Base-by-base conservation (phyloP, 768 basidiomycete genomes). In the Mycena galopus region DNA sequence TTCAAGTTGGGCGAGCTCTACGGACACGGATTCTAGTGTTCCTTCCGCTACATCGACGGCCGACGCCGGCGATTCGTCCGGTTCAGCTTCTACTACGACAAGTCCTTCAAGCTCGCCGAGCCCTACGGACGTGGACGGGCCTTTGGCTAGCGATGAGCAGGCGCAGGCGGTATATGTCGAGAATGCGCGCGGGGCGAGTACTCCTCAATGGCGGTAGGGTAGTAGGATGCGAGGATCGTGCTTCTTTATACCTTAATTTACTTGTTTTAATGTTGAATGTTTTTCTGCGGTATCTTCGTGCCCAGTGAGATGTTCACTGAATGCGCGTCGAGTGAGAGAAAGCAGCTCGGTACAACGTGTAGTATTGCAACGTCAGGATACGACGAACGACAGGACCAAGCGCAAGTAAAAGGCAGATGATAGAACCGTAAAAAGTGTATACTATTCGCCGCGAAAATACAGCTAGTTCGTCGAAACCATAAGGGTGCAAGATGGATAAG, bases 191-290 rank as follows among this genome's bases (percentile, higher is more conserved):
- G 30, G 16, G 27, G 29, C 44, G 23, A n/a, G n/a, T 8, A 75
- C 65, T 27, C 32, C 60, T 10, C 29, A 63, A 9, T 50, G 60
- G 61, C 27, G 69, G 32, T n/a, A 42, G 44, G 23, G 47, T 47
- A 47, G 47, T 47, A n/a, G 11, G 50, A 25, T 51, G 25, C 25
- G 57, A 16, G 33, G 23, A n/a, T 69, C 47, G 29, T 65, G 23
- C 57, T 35, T 65, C 47, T 53, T 4, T 19, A 17, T 7, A 29
- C 23, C 21, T 56, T 65, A 19, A 47, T 47, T 58, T 17, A 56
- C 23, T 50, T 47, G 47, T 23, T 27, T 65, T 71, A 71, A 71
- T 65, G 2, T 65, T 53, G 53, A 50, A 59, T 42, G 62, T 32
- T 63, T 65, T 59, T 59, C 62, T 71, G 30, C 42, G 33, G 55